Evolutionary conservation across 257 asterid species (phyloP), one percentile per base, ranked within the genome.

Genomic region (Gynochthodes officinalis): DNA sequence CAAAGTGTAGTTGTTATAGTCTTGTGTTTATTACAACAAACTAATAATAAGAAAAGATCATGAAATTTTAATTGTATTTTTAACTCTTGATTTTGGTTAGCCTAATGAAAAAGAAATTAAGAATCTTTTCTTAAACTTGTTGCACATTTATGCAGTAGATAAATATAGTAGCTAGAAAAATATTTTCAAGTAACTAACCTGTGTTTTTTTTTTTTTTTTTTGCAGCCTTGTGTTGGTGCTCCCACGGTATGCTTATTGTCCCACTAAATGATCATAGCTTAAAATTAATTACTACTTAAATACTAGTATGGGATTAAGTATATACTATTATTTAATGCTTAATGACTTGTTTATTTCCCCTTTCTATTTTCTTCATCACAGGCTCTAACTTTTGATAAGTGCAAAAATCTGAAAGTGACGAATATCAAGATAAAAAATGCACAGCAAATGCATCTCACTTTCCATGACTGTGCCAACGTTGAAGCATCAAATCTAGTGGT

Each of bases 331-430:
- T 23, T 12, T 25, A 55, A 66, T 25, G 35, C 3, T 30, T 23
- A 37, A 25, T 27, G 27, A 5, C 6, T 11, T 52, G 4, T 7
- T 15, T 33, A 57, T 21, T n/a, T n/a, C 30, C 19, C 1, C 8
- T 15, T 7, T 61, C 11, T 19, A 48, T 30, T 63, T 37, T 60
- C 33, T 54, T 5, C 37, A 3, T 16, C 1, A 64, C 90, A 93
- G 98, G 97, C 96, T 27, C 64, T 94, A 70, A 86, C 89, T 0
- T 94, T 91, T 59, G 61, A 69, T 19, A 78, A 84, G 64, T 87
- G 97, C 88, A 84, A 80, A 25, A 88, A 89, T 81, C 18, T 94
- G 74, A 87, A 30, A 63, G 77, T 94, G 73, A 82, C 67, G 62
- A 61, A 77, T 7, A n/a, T 94, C n/a, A 81, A 35, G 65, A 60